phyloP scores from a whole-genome alignment of 78 protist genomes.

The Dictyostelium citrinum region DNA sequence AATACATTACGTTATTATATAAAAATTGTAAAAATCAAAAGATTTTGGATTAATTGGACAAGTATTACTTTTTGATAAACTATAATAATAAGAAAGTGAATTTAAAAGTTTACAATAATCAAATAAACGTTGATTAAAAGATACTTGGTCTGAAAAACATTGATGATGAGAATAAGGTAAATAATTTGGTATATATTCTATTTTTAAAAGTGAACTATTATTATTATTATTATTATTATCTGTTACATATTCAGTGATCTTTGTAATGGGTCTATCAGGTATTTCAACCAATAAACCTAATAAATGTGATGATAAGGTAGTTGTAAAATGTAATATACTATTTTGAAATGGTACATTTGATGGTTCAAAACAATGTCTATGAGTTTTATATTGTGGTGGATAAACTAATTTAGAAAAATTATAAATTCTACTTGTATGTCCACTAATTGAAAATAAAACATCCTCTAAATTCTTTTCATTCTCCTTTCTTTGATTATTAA shows the following conservation, averaged over 20 bases:
- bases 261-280: neutral
- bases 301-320: neutral
- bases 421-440: neutral
- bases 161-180: neutral
- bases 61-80: neutral
- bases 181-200: neutral
- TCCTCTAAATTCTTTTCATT: neutral
- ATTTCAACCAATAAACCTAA: neutral
- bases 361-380: slow-evolving; percentile 1
- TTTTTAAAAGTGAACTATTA: neutral
- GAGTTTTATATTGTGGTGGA: neutral
- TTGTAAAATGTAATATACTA: neutral
- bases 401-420: neutral
- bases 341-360: neutral
- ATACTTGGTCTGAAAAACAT: neutral
- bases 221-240: too few relatives aligned
- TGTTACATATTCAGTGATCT: neutral
- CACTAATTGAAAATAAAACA: neutral
- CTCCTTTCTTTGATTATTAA: neutral
- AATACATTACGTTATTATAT: neutral
- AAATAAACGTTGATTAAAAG: neutral
- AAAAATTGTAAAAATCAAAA: neutral
- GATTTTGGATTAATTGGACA: neutral
- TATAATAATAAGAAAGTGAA: neutral
- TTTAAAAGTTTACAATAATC: neutral